phyloP scores from a whole-genome alignment of 192 early-diverging fungal species.

The Mortierella hygrophila region DNA sequence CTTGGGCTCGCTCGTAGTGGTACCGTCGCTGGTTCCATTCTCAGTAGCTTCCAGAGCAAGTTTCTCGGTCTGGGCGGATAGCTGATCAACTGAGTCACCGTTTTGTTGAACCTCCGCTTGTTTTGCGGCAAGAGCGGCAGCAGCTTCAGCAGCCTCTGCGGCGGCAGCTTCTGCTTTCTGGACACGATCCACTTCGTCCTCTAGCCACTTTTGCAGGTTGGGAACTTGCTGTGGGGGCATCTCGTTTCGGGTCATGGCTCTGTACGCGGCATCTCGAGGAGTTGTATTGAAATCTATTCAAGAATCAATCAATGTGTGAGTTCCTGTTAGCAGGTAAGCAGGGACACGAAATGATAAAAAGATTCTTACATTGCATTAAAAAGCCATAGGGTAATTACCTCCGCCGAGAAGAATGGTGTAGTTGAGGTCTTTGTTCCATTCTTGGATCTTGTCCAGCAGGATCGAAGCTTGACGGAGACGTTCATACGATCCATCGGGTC shows the following conservation, averaged over 20 bases:
- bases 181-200: slow-evolving; percentile 35
- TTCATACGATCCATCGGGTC: slow-evolving; percentile 55
- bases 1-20: background rate
- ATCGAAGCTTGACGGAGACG: slow-evolving; percentile 52
- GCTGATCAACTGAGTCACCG: slow-evolving; percentile 14
- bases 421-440: slow-evolving; percentile 41
- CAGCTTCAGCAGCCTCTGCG: background rate
- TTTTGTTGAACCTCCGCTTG: background rate
- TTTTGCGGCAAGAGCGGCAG: background rate
- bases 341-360: slow-evolving; percentile 12
- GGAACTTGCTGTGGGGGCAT: slow-evolving; percentile 59
- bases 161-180: slow-evolving; percentile 17
- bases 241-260: slow-evolving; percentile 60
- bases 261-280: slow-evolving; percentile 70
- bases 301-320: slow-evolving; percentile 16
- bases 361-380: background rate
- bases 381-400: slow-evolving; percentile 20
- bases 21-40: background rate
- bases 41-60: slow-evolving; percentile 5
- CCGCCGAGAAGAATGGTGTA: slow-evolving; percentile 49
- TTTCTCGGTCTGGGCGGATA: slow-evolving; percentile 19
- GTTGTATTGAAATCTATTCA: slow-evolving; percentile 70
- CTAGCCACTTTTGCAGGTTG: slow-evolving; percentile 35
- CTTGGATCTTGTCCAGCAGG: slow-evolving; percentile 39
- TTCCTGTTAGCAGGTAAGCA: background rate